Evolutionary conservation across 2,329 filamentous ascomycete species (phyloP), one percentile per base, ranked within the genome.

Genomic region (Trichophyton rubrum): DNA sequence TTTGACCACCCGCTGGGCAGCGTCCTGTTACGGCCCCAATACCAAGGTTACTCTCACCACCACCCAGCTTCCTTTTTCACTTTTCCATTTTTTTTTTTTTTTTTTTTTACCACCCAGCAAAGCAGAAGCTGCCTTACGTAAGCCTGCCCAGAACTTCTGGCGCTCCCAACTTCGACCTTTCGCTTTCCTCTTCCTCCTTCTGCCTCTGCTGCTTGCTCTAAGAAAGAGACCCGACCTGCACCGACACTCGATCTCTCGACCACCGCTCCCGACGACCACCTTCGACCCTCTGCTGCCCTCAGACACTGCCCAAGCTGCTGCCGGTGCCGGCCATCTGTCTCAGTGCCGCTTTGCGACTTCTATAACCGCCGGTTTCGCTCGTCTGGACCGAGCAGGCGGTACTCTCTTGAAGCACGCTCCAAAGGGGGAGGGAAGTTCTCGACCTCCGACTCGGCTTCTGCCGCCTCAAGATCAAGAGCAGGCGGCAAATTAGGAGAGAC

Each of bases 111-210:
- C 30, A 35, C 33, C 33, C 33, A 35, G 24, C 24, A 27, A 27
- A 27, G 1, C 45, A 27, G 24, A 27, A 11, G 47, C 20, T 5
- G 49, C 7, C 49, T 53, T 27, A 53, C 49, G n/a, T 53, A 53
- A 53, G 49, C 49, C 9, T 24, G 33, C 49, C 33, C 51, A 56
- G 51, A 17, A 56, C 24, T 24, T 40, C 55, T 15, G 33, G 33
- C 33, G 13, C n/a, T 57, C 55, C 55, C 55, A 57, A 57, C 55
- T 30, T 57, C 55, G 30, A 57, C 55, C n/a, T 56, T 17, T 17
- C 40, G 15, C 40, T 17, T 43, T 43, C 40, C 15, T 43, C 40
- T 15, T 43, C 15, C 49, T 33, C 22, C 9, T 38, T 20, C 30
- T 38, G 30, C 20, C 33, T 40, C 40, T 57, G 30, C 17, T 27